Evolutionary conservation across 2,329 filamentous ascomycete species (phyloP), one percentile per base, ranked within the genome.

Genomic region (Talaromyces sp.): DNA sequence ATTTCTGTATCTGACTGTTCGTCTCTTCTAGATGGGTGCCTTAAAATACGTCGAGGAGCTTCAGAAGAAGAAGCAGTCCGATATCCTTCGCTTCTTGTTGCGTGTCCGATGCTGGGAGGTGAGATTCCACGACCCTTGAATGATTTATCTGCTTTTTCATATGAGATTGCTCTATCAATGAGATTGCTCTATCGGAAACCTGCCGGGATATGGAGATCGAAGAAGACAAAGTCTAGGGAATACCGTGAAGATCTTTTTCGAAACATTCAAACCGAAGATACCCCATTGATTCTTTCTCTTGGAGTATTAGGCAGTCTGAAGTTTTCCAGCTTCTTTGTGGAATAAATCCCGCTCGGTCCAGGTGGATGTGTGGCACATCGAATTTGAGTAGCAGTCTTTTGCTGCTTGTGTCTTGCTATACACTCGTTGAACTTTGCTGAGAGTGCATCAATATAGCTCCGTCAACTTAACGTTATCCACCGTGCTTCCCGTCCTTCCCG

Each of bases 51-150:
- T 99, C 85, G 96, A 99, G 89, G 95, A 99, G 88, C 90, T 99
- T 86, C 92, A 97, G 84, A 98, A 99, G 92, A 97, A 96, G 92
- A 99, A 99, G 92, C 95, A 99, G 90, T 96, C 92, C 82, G 95
- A 99, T 88, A 90, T 99, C 80, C 91, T 98, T 86, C 93, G 93
- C 86, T 99, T 99, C 88, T 90, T 99, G 85, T 92, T 97, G 83
- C 93, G 92, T 82, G 92, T 96, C 80, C 93, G 95, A 85, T 99
- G 95, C 93, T 99, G 95, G 95, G 95, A 99, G 91, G 93, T 82
- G 79, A 81, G 79, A 77, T 70, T 70, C 70, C 67, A 69, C 64
- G 64, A 64, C 68, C 66, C 67, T 68, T 69, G 71, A 73, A 70
- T 73, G 69, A 65, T 67, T 72, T 72, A 40, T 48, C 37, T 55